These are phyloP conservation scores for Corylus americana DNA, from an alignment of 306 rosid genomes.

Conservation along the genomic window DNA sequence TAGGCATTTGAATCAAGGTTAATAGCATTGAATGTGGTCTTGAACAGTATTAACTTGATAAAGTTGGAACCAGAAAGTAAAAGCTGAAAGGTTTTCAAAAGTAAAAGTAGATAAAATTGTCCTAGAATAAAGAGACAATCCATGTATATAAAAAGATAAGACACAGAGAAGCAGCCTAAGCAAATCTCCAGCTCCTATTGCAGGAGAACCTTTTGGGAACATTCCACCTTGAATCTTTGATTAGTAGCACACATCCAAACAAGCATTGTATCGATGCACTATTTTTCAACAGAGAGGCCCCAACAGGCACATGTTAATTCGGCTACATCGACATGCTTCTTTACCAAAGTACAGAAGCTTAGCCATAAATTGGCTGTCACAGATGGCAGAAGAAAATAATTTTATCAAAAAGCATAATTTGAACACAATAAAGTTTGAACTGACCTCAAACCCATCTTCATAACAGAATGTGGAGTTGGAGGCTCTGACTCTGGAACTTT, in stretches of 20 bases:
- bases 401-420: conserved; percentile 2
- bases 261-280: conserved; percentile 3
- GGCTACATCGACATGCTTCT: conserved; percentile 24
- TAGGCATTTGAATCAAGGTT: not conserved
- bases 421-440: conserved; percentile 32
- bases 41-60: conserved; percentile 23
- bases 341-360: conserved; percentile 23
- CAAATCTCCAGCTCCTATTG: conserved; percentile 14
- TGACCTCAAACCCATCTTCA: conserved; percentile 86
- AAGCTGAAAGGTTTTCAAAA: conserved; percentile 19
- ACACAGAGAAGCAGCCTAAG: not conserved
- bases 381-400: not conserved
- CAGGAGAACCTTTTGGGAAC: not conserved
- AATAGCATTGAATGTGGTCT: not conserved
- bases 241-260: conserved; percentile 10
- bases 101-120: conserved; percentile 11
- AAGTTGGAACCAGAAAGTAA: not conserved
- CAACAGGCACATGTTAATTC: not conserved
- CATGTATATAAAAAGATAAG: not conserved
- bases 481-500: conserved; percentile 86
- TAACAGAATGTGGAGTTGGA: conserved; percentile 82
- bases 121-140: not conserved
- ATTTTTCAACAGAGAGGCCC: not conserved
- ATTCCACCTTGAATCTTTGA: not conserved
- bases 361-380: conserved; percentile 24